Percentiles rank a stretch among this genome's conserved stretches.
phyloP scores from a whole-genome alignment of 306 rosid species.

The Cucurbita pepo region DNA sequence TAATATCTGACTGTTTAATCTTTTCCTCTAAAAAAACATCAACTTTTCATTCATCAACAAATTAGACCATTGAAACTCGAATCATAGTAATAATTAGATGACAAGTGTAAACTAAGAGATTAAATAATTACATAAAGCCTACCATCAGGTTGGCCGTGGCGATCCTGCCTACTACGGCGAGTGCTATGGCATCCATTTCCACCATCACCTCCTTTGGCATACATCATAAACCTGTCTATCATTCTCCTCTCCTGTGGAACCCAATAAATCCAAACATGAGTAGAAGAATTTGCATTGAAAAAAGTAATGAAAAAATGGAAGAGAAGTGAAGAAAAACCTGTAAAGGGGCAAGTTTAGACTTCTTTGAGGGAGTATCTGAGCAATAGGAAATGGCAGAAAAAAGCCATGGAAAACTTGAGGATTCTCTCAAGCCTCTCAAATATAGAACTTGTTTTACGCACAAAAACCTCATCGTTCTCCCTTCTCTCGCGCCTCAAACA shows the following conservation, averaged over 20 bases:
- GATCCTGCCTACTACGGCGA: slow-evolving; percentile 49
- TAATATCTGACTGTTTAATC: background rate
- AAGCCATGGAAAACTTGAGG: slow-evolving; percentile 31
- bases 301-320: background rate
- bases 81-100: background rate
- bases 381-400: slow-evolving; percentile 20
- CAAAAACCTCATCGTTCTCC: slow-evolving; percentile 31
- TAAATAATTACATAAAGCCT: background rate
- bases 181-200: slow-evolving; percentile 75
- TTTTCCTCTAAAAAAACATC: background rate
- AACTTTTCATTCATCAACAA: background rate
- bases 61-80: background rate
- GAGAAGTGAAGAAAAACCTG: slow-evolving; percentile 34
- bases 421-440: slow-evolving; percentile 23
- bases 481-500: slow-evolving; percentile 8
- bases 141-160: slow-evolving; percentile 63
- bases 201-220: slow-evolving; percentile 83
- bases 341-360: slow-evolving; percentile 67
- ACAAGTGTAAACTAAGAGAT: background rate
- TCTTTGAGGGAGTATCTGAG: slow-evolving; percentile 37
- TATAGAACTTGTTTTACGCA: slow-evolving; percentile 19
- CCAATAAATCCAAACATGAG: background rate
- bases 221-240: slow-evolving; percentile 58
- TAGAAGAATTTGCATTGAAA: background rate
- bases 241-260: slow-evolving; percentile 63